Conservation (phyloP, 192 early-diverging fungal species). For the Helicostylum pulchrum region DNA sequence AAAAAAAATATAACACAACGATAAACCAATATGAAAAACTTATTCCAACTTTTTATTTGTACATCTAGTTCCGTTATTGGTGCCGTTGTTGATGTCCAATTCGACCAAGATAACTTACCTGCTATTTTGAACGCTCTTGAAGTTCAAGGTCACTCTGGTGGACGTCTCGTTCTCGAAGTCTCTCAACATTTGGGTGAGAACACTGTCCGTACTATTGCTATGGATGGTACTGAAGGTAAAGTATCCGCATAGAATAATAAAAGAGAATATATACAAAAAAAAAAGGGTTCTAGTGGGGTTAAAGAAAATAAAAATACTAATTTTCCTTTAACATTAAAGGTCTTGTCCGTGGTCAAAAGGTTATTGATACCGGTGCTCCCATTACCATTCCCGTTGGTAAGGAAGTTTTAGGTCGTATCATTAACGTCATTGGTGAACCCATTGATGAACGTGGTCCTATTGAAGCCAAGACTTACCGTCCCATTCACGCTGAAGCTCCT, state of each 20-base stretch:
- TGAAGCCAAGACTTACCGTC: slow-evolving; percentile 75
- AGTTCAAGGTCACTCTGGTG: slow-evolving; percentile 75
- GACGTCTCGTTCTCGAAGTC: slow-evolving; percentile 93
- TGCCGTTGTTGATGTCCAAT: slow-evolving; percentile 98
- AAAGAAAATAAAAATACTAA: not conserved
- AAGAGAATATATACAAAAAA: not conserved
- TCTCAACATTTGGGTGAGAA: slow-evolving; percentile 98
- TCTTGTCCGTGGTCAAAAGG: slow-evolving; percentile 93
- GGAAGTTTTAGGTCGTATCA: slow-evolving; percentile 96
- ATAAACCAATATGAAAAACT: not conserved
- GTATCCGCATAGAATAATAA: not conserved
- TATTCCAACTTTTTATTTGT: slow-evolving; percentile 47
- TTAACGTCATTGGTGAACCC: slow-evolving; percentile 99
- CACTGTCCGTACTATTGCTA: slow-evolving; percentile 98
- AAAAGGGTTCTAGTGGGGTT: not conserved
- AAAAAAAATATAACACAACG: not conserved
- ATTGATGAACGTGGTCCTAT: slow-evolving; percentile 98
- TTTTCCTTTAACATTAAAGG: slow-evolving; percentile 43
- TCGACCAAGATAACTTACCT: slow-evolving; percentile 85
- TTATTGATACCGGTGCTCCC: slow-evolving; percentile 89
- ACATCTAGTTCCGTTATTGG: slow-evolving; percentile 83
- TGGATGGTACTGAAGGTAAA: slow-evolving; percentile 90
- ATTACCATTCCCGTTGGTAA: slow-evolving; percentile 92
- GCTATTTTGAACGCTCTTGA: slow-evolving; percentile 97
- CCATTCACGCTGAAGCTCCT: slow-evolving; percentile 91